Evolutionary conservation across 164 flowering plant genomes (phyloP), one percentile per base, ranked within the genome.

Genomic region (Vitis amurensis): DNA sequence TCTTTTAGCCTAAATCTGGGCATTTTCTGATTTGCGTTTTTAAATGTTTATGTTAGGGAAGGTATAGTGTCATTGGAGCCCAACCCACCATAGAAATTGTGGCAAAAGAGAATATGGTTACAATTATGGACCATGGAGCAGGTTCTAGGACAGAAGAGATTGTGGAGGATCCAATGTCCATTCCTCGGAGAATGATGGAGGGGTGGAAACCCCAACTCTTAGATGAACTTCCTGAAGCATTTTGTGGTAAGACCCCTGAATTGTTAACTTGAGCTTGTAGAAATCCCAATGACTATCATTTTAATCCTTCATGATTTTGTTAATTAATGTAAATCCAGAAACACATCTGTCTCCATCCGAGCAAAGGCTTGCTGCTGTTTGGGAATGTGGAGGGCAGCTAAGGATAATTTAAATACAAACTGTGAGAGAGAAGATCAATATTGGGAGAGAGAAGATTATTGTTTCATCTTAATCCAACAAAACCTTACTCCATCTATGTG

Each of bases 21-120:
- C 16, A 6, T 30, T 51, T 23, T 56, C 47, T 55, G 8, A 13
- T n/a, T 50, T 31, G 11, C 53, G 72, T 16, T 73, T 19, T 57
- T 29, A 9, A 52, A 2, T 12, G 30, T 78, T 68, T 68, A 19
- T 82, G 58, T 63, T 62, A 92, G 95, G 93, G 98, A 63, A 79
- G 98, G 30, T 93, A 87, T 79, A 93, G 98, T 76, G 89, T 93
- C 12, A 59, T 91, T 76, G 98, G 98, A 70, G 94, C 98, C 72
- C 93, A 91, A 67, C 98, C 98, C 2, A 77, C 84, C 0, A 83
- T 91, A 73, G 98, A 93, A 74, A 82, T 93, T 63, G 89, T 93
- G 27, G 96, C 98, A 0, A 91, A 89, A 68, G 93, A 83, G 71
- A 88, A 89, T 73, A 58, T 71, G 71, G 96, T 91, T 23, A 92